A percentile compares a stretch with the other conserved stretches of the same genome.
Conservation (phyloP, 2,329 filamentous ascomycete species). For the Myriosclerotinia curreyana region DNA sequence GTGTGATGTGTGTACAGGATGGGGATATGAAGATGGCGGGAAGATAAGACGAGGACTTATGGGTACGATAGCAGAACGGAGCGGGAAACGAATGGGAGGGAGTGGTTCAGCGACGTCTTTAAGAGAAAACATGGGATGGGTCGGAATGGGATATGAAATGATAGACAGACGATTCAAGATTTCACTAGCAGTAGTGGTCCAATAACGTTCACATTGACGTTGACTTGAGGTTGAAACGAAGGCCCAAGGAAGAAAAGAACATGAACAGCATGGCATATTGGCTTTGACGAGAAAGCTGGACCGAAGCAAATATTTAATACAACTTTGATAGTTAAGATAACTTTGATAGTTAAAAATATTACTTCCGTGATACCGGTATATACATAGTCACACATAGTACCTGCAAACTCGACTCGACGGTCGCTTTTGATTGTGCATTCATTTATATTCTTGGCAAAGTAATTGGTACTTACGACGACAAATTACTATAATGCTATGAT, state of each 20-base stretch:
- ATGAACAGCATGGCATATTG: neutral
- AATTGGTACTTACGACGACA: no score
- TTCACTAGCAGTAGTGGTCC: slow-evolving; percentile 9
- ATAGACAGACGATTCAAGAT: slow-evolving; percentile 1
- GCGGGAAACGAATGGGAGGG: slow-evolving; percentile 3
- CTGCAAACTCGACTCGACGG: no score
- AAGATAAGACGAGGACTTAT: neutral
- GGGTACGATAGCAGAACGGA: slow-evolving; percentile 7
- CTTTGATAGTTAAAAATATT: no score
- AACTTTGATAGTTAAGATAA: no score
- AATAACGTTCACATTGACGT: neutral
- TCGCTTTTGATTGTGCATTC: no score
- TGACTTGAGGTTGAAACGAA: neutral
- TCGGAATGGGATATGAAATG: neutral
- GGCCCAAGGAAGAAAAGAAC: neutral
- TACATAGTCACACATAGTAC: no score
- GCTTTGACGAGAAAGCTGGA: neutral
- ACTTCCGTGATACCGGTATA: no score
- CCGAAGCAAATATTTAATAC: neutral
- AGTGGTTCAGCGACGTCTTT: neutral
- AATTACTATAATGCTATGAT: no score
- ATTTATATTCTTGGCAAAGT: no score
- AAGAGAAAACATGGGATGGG: neutral
- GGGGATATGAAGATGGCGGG: neutral
- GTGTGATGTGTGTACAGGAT: slow-evolving; percentile 14